Conservation (phyloP, 2,329 filamentous ascomycete species). For the Hypocreales sp. region DNA sequence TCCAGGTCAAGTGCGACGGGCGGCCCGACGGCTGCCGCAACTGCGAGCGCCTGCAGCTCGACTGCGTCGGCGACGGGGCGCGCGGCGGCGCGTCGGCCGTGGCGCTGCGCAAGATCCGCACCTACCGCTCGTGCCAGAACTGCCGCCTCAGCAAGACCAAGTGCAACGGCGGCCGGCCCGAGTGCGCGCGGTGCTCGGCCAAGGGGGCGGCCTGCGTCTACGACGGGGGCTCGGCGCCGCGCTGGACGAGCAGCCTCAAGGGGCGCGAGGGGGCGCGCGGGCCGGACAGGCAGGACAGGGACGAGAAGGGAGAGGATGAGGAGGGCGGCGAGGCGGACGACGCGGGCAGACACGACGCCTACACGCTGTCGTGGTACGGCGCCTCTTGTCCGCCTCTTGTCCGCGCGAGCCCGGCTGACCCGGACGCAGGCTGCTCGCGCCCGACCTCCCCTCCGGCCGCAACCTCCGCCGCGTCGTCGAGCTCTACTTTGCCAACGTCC, state of each 20-base stretch:
- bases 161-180: constrained; percentile 23
- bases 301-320: not conserved
- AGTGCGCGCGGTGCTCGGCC: constrained; percentile 18
- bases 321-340: not conserved
- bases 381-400: not conserved
- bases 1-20: constrained; percentile 25
- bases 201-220: constrained; percentile 21
- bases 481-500: constrained; percentile 23
- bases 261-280: too few species aligned
- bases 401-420: too few species aligned
- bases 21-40: constrained; percentile 25
- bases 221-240: constrained; percentile 20
- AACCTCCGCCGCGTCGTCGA: constrained; percentile 20
- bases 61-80: constrained; percentile 21
- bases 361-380: too few species aligned
- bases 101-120: constrained; percentile 21
- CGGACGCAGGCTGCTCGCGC: constrained; percentile 20
- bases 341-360: too few species aligned
- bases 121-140: constrained; percentile 22
- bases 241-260: constrained; percentile 19
- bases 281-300: too few species aligned
- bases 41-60: constrained; percentile 25
- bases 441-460: constrained; percentile 15
- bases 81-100: constrained; percentile 11
- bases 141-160: constrained; percentile 25